Conservation (phyloP, 2,329 filamentous ascomycete genomes). For the Aureobasidium sp. region DNA sequence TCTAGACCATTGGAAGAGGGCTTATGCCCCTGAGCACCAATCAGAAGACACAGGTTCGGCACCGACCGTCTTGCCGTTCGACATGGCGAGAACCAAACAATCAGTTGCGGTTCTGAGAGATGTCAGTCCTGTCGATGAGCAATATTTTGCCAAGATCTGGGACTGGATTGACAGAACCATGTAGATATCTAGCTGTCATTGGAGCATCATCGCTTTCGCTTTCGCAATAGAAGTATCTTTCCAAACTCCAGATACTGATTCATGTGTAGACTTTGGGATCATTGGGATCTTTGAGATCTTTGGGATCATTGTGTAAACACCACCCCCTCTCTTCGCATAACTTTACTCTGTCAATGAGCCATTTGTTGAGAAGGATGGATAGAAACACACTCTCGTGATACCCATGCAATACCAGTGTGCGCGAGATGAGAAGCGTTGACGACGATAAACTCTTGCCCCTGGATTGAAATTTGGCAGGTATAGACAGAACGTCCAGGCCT, state of each 20-base stretch:
- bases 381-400: constrained; percentile 7
- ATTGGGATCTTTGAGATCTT: background rate
- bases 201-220: background rate
- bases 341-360: background rate
- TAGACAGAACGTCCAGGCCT: background rate
- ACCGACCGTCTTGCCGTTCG: constrained; percentile 23
- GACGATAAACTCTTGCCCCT: constrained; percentile 12
- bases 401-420: constrained; percentile 6
- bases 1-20: constrained; percentile 42
- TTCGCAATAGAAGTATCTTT: background rate
- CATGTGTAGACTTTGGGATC: background rate
- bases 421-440: constrained; percentile 7
- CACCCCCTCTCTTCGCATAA: constrained; percentile 6
- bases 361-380: constrained; percentile 7
- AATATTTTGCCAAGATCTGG: constrained; percentile 37
- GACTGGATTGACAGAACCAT: constrained; percentile 27
- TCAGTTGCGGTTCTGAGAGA: constrained; percentile 28
- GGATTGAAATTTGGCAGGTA: constrained; percentile 10
- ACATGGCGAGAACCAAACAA: constrained; percentile 26
- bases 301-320: background rate
- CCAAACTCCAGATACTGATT: background rate
- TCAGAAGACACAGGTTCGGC: constrained; percentile 6
- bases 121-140: constrained; percentile 35
- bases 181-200: constrained; percentile 9
- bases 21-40: constrained; percentile 24